Percentiles rank a stretch among this genome's conserved stretches.
These are phyloP conservation scores for Xanthoconium separans DNA, from an alignment of 1,284 basidiomycete species.

Conservation along the genomic window DNA sequence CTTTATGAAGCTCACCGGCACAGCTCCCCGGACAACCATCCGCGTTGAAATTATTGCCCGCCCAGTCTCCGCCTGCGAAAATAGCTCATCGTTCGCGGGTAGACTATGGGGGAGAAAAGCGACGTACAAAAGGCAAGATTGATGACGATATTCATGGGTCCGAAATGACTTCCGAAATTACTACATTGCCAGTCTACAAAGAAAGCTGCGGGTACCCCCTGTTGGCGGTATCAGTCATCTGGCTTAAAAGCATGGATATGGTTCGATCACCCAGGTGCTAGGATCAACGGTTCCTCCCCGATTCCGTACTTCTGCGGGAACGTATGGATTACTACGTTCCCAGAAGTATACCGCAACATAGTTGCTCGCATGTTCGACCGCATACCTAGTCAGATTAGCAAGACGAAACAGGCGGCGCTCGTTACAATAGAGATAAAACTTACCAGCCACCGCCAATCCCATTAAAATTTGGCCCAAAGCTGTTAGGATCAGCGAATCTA, in stretches of 20 bases:
- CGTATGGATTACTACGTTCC: constrained; percentile 16
- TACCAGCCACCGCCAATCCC: constrained; percentile 59
- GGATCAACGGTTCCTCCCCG: constrained; percentile 21
- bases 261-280: constrained; percentile 20
- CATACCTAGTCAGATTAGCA: constrained; percentile 22
- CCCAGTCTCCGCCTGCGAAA: too few species aligned
- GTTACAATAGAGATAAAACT: not conserved
- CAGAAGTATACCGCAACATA: constrained; percentile 26
- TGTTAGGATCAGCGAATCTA: constrained; percentile 39
- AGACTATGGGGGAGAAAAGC: not conserved
- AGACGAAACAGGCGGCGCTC: not conserved
- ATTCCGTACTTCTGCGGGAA: constrained; percentile 16
- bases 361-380: constrained; percentile 15
- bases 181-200: constrained; percentile 18
- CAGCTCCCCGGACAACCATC: too few species aligned
- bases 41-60: too few species aligned
- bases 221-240: not conserved
- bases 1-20: too few species aligned
- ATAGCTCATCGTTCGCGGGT: too few species aligned
- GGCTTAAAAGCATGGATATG: not conserved
- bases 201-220: constrained; percentile 25
- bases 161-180: constrained; percentile 18
- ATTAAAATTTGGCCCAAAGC: constrained; percentile 65
- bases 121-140: constrained; percentile 27
- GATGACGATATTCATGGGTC: constrained; percentile 23